Conservation (phyloP, 2,329 filamentous ascomycete genomes). For the Trichoderma hamatum region DNA sequence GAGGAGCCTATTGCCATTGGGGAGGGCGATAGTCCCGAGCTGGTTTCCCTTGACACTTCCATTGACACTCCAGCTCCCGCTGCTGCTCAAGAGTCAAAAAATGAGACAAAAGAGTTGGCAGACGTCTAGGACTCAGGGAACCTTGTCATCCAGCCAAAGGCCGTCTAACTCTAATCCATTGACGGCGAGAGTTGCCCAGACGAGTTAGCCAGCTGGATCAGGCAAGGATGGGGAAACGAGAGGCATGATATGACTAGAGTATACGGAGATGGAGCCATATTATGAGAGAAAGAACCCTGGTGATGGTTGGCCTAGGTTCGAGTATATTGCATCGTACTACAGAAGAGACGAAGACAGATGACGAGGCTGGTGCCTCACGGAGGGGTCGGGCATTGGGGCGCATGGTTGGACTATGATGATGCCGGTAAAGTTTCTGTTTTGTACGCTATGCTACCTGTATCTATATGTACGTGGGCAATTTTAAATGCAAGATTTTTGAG, state of each 20-base stretch:
- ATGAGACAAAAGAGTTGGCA: slow-evolving; percentile 6
- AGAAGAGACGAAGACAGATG: background rate
- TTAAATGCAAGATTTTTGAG: slow-evolving; percentile 14
- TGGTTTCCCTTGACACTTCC: slow-evolving; percentile 27
- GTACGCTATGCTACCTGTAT: slow-evolving; percentile 26
- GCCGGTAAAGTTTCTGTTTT: background rate
- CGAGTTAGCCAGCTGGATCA: background rate
- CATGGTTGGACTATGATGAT: background rate
- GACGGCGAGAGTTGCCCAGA: background rate
- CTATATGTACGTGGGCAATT: slow-evolving; percentile 17
- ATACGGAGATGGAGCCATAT: background rate
- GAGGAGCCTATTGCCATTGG: slow-evolving; percentile 51
- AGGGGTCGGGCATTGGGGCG: background rate
- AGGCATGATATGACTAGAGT: background rate
- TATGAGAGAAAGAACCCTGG: background rate
- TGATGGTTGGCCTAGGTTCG: background rate
- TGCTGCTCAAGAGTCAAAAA: slow-evolving; percentile 30
- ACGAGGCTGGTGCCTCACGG: background rate
- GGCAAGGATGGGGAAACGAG: slow-evolving; percentile 8
- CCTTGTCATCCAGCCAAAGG: slow-evolving; percentile 4
- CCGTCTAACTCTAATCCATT: background rate
- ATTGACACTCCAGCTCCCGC: slow-evolving; percentile 30
- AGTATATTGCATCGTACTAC: background rate
- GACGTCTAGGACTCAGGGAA: slow-evolving; percentile 12
- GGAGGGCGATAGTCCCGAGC: slow-evolving; percentile 40